Evolutionary conservation across 257 asterid species (phyloP).

Genomic region (Petrea volubilis): DNA sequence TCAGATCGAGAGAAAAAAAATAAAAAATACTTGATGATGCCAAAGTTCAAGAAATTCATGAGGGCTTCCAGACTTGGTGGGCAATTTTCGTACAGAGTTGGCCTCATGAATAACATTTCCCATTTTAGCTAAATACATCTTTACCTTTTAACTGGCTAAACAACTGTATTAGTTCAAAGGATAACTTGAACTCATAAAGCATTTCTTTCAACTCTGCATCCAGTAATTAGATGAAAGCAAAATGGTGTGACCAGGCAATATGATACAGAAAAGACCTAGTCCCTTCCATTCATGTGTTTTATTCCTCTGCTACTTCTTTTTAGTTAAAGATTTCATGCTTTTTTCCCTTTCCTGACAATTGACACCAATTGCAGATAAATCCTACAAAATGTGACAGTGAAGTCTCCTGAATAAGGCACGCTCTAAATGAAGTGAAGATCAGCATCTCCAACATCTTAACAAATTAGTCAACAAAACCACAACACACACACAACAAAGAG

Average conservation of each 20-base stretch:
- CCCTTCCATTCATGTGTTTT: background rate
- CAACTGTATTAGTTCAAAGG: background rate
- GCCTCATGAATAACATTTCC: too few species aligned
- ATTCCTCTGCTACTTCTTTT: background rate
- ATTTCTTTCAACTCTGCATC: background rate
- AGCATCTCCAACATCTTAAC: background rate
- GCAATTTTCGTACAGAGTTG: background rate
- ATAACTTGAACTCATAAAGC: background rate
- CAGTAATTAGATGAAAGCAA: background rate
- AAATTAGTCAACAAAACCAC: background rate
- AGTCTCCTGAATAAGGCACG: background rate
- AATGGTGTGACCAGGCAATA: background rate
- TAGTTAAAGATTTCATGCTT: background rate
- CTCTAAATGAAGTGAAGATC: background rate
- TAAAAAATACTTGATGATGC: background rate
- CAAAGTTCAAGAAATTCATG: background rate
- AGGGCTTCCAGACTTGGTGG: background rate
- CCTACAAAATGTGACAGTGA: background rate
- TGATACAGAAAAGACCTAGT: background rate
- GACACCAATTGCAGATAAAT: slow-evolving; percentile 3
- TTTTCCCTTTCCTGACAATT: background rate
- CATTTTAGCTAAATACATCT: background rate
- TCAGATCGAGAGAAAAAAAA: background rate
- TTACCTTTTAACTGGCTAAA: background rate
- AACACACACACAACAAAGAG: slow-evolving; percentile 9